Conservation (phyloP, 768 basidiomycete genomes). For the Termitomyces sp. region DNA sequence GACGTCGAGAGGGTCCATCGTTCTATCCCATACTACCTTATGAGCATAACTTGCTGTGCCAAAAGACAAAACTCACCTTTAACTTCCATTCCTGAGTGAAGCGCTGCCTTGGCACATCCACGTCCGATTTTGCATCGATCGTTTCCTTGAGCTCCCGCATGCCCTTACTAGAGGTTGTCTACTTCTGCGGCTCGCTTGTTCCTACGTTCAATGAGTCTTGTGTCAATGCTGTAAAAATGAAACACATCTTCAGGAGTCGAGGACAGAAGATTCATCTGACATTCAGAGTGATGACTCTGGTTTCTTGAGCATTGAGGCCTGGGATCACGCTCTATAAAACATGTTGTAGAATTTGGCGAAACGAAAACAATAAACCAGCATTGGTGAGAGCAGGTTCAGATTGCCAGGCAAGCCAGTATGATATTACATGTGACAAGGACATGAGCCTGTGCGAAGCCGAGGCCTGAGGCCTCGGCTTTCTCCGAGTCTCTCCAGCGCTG, state of each 20-base stretch:
- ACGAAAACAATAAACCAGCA: too few relatives aligned
- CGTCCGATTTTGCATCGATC: slow-evolving; percentile 82
- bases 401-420: too few relatives aligned
- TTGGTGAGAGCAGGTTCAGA: too few relatives aligned
- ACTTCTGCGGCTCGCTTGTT: slow-evolving; percentile 92
- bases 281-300: not conserved
- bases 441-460: too few relatives aligned
- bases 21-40: slow-evolving; percentile 41
- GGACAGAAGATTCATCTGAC: not conserved
- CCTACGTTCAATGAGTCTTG: slow-evolving; percentile 29
- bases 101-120: slow-evolving; percentile 82
- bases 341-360: too few relatives aligned
- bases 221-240: too few relatives aligned
- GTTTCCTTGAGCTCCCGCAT: slow-evolving; percentile 89
- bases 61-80: slow-evolving; percentile 46
- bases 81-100: slow-evolving; percentile 88
- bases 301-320: too few relatives aligned
- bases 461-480: too few relatives aligned
- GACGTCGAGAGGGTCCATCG: slow-evolving; percentile 80
- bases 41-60: not conserved
- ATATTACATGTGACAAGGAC: too few relatives aligned
- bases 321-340: too few relatives aligned
- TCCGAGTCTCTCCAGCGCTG: too few relatives aligned
- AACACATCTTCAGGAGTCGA: not conserved
- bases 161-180: slow-evolving; percentile 74